Evolutionary conservation across 306 rosid species (phyloP).

Genomic region (Cicer bijugum): DNA sequence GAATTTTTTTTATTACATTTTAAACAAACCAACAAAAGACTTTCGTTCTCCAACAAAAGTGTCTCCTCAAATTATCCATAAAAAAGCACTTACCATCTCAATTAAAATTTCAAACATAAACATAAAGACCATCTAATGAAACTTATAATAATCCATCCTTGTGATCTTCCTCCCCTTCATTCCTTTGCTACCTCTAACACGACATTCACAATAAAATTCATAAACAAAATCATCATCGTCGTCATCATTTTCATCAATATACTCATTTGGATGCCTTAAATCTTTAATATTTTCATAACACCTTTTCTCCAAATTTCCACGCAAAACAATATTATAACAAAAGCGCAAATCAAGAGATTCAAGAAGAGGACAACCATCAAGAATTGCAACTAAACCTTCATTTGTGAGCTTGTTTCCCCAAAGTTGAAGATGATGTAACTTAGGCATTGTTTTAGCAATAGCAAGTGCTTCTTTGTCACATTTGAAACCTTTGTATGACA

Average conservation of each 20-base stretch:
- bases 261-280: constrained; percentile 47
- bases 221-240: neutral
- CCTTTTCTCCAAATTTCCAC: constrained; percentile 42
- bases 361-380: constrained; percentile 60
- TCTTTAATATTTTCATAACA: constrained; percentile 49
- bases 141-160: neutral
- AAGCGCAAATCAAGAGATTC: constrained; percentile 61
- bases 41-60: no score
- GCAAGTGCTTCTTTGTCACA: constrained; percentile 52
- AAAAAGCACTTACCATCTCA: no score
- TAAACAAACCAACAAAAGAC: no score
- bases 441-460: constrained; percentile 51
- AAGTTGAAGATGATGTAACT: constrained; percentile 57
- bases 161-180: neutral
- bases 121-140: neutral
- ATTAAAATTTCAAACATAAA: no score
- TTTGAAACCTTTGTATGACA: neutral
- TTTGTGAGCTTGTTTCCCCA: constrained; percentile 55
- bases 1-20: no score
- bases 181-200: neutral
- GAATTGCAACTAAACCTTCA: constrained; percentile 55
- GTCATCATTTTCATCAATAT: neutral
- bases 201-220: constrained; percentile 10
- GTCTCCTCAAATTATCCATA: no score
- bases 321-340: constrained; percentile 49